Percentiles rank a stretch among this genome's conserved stretches.
Conservation (phyloP, 257 asterid genomes). For the Solanum pennellii region DNA sequence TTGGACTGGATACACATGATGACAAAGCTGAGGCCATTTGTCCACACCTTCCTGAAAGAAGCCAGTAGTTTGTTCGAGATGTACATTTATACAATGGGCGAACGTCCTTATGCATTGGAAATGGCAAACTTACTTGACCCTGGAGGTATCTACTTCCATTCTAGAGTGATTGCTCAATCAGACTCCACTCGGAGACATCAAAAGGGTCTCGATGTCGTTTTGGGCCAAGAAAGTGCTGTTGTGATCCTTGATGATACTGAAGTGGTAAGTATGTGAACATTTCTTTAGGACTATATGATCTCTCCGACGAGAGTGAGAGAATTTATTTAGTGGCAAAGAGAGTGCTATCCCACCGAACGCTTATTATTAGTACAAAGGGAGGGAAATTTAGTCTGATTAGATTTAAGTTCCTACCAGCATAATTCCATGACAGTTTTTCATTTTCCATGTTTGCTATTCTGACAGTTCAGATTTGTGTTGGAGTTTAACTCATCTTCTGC, state of each 20-base stretch:
- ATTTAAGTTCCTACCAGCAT: background rate
- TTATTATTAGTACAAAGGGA: background rate
- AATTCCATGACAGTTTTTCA: background rate
- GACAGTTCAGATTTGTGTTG: background rate
- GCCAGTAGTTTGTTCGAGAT: conserved; percentile 71
- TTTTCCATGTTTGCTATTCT: background rate
- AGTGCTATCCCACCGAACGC: background rate
- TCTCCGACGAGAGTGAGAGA: background rate
- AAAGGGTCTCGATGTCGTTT: conserved; percentile 88
- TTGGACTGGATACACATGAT: conserved; percentile 70
- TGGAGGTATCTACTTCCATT: conserved; percentile 48
- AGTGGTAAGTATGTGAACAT: conserved; percentile 31
- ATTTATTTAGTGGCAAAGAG: background rate
- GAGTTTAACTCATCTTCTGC: background rate
- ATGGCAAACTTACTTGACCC: conserved; percentile 89
- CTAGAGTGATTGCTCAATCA: conserved; percentile 80
- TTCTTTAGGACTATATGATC: background rate
- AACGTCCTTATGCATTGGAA: conserved; percentile 77
- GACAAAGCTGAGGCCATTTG: conserved; percentile 93
- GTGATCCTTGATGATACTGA: conserved; percentile 95
- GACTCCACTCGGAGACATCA: conserved; percentile 74
- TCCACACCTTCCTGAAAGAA: conserved; percentile 62
- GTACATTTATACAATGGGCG: conserved; percentile 96
- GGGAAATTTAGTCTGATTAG: background rate
- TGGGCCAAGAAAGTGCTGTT: conserved; percentile 85